Percentiles rank a stretch among this genome's conserved stretches.
These are phyloP conservation scores for Stephania cephalantha DNA, from an alignment of 164 flowering plant genomes.

Conservation along the genomic window DNA sequence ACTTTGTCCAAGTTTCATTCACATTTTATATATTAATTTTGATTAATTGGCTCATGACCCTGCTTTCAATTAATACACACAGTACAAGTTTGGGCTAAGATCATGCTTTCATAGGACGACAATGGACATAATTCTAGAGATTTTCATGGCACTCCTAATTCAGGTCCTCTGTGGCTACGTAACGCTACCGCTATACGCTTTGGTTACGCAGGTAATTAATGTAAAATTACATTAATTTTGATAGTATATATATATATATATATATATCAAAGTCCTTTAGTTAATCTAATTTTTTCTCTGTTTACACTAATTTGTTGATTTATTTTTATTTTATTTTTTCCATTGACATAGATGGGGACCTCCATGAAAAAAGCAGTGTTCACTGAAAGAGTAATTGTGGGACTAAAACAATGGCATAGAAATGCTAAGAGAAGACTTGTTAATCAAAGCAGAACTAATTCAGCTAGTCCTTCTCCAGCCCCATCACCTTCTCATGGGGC, in stretches of 20 bases:
- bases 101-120: conserved; percentile 57
- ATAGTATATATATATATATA: too few species aligned
- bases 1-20: background rate
- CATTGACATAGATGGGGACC: background rate
- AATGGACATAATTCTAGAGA: conserved; percentile 41
- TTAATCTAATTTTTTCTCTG: background rate
- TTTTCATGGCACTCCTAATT: conserved; percentile 37
- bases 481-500: conserved; percentile 3
- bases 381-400: background rate
- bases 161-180: conserved; percentile 63
- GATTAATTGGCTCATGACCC: background rate
- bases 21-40: background rate
- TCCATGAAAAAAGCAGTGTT: conserved; percentile 3
- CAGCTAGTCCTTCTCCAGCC: background rate
- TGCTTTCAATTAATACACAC: conserved; percentile 6
- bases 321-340: background rate
- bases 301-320: background rate
- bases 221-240: background rate
- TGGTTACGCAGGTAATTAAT: conserved; percentile 58
- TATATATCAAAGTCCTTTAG: background rate
- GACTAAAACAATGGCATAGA: background rate
- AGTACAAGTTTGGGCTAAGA: conserved; percentile 56
- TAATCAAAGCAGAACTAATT: background rate
- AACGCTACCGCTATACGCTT: conserved; percentile 59
- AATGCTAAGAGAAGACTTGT: background rate